Evolutionary conservation across 805 yeast species (phyloP), one percentile per base, ranked within the genome.

Genomic region (Blastobotrys parvus): DNA sequence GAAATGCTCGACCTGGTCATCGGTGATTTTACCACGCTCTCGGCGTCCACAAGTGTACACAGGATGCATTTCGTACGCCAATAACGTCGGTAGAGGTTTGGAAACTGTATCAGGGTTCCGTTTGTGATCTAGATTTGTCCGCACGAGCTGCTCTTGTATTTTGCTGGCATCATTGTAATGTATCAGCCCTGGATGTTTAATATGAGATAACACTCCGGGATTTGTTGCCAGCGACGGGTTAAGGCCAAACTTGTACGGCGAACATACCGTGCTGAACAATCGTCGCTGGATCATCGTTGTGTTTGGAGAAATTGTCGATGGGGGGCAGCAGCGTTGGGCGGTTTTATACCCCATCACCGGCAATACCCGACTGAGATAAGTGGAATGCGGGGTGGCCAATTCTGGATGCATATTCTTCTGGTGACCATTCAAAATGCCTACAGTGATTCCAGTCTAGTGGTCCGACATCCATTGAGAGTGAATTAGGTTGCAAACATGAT

Each of bases 21-120:
- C 48, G 1, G 70, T 59, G 0, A 78, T 63, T 25, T 72, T 69
- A 23, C 72, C 71, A 49, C 74, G 74, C 59, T 88, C 84, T 48
- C 95, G 72, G 52, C 89, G 78, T 1, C 99, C 99, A 10, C 94
- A 90, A 0, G 98, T 90, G 58, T 86, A 88, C 0, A 88, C 87
- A 2, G 88, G 86, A 16, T 77, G 70, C 64, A 92, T 84, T 57
- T 92, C 89, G 64, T 87, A 88, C 1, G 95, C 82, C 13, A 90
- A 64, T 3, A 89, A 61, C 0, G 80, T 71, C 0, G 95, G 90
- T 27, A 66, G 63, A 1, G 86, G 82, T 30, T 30, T 35, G 4
- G 38, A 20, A 4, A 35, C 15, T n/a, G 35, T 17, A 8, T 7
- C 11, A 18, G 45, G 39, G 23, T 34, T 39, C 19, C 27, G n/a